Evolutionary conservation across 768 basidiomycete species (phyloP).

Genomic region (Pholiota microspora): DNA sequence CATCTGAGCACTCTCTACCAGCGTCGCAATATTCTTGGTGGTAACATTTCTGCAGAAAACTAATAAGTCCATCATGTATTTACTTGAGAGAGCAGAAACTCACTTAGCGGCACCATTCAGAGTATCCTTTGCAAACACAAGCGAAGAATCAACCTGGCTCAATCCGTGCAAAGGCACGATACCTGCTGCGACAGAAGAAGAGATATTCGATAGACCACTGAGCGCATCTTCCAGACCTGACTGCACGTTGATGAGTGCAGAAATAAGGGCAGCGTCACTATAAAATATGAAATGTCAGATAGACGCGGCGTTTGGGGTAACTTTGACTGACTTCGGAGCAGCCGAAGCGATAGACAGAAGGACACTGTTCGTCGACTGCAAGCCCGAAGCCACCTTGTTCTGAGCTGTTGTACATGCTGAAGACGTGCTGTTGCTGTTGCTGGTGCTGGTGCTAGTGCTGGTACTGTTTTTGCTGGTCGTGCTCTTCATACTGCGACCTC

Average conservation of each 20-base stretch:
- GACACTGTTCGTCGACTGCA: background rate
- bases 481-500: too few relatives aligned
- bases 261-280: constrained; percentile 8
- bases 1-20: background rate
- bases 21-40: background rate
- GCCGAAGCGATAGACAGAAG: background rate
- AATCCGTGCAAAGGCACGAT: constrained; percentile 2
- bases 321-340: background rate
- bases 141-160: constrained; percentile 6
- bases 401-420: background rate
- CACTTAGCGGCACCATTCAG: constrained; percentile 1
- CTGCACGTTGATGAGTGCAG: constrained; percentile 5
- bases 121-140: constrained; percentile 7
- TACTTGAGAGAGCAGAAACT: background rate
- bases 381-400: background rate
- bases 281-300: background rate
- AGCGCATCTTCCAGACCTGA: constrained; percentile 8
- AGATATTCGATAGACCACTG: constrained; percentile 7
- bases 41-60: constrained; percentile 1
- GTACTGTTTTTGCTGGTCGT: too few relatives aligned
- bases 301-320: background rate
- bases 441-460: too few relatives aligned
- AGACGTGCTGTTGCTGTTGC: background rate
- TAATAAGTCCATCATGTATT: too few relatives aligned
- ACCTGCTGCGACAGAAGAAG: constrained; percentile 5